Conservation (phyloP, 2,329 filamentous ascomycete species). For the Fonsecaea pugnacius region DNA sequence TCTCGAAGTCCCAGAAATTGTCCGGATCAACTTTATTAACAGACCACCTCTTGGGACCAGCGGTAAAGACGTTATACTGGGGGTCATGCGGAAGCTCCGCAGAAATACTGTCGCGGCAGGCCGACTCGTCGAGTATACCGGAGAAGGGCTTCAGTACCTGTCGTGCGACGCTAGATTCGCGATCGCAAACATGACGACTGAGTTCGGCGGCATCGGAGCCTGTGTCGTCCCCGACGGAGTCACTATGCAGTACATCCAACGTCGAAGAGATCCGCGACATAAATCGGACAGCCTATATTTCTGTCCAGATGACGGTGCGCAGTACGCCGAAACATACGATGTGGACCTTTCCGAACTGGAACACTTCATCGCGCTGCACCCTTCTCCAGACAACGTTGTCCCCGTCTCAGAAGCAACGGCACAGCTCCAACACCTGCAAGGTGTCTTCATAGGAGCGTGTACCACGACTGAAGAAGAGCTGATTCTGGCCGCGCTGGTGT, state of each 20-base stretch:
- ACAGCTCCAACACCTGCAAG: conserved; percentile 40
- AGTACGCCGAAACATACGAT: conserved; percentile 44
- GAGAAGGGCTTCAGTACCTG: conserved; percentile 47
- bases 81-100: conserved; percentile 51
- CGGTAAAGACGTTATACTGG: conserved; percentile 55
- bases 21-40: conserved; percentile 49
- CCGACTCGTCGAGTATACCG: conserved; percentile 53
- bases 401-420: conserved; percentile 42
- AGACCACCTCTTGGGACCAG: conserved; percentile 45
- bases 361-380: conserved; percentile 48
- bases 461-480: conserved; percentile 54
- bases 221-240: conserved; percentile 43
- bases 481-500: conserved; percentile 49
- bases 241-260: conserved; percentile 44
- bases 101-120: conserved; percentile 53
- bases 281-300: conserved; percentile 46
- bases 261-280: conserved; percentile 42
- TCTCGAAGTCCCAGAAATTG: conserved; percentile 52
- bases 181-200: conserved; percentile 55
- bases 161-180: conserved; percentile 54
- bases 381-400: conserved; percentile 52
- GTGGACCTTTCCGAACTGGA: conserved; percentile 49
- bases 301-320: conserved; percentile 45
- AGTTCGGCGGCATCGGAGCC: conserved; percentile 18
- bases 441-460: conserved; percentile 55